phyloP scores from a whole-genome alignment of 2,329 filamentous ascomycete genomes.

The Rhytidhysteron rufulum region DNA sequence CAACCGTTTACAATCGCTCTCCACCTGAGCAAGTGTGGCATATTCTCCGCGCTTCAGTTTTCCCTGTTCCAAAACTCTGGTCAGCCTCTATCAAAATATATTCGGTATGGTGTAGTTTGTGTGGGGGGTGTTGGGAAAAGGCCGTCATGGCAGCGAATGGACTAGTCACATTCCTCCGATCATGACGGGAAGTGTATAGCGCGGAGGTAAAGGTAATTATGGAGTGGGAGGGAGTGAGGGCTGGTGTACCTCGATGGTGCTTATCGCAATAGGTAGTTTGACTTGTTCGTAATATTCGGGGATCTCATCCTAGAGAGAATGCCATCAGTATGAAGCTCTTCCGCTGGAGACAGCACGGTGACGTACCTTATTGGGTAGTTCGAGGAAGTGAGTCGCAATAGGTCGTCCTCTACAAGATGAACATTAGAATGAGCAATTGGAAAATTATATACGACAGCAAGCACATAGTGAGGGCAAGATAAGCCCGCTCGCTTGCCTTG shows the following conservation, averaged over 20 bases:
- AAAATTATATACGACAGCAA: too few relatives aligned
- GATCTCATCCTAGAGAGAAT: constrained; percentile 48
- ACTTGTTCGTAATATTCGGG: constrained; percentile 76
- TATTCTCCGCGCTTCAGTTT: constrained; percentile 70
- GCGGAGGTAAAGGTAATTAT: neutral
- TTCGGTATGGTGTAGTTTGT: too few relatives aligned
- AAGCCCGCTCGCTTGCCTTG: too few relatives aligned
- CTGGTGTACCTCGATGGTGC: constrained; percentile 62
- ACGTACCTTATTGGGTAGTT: constrained; percentile 57
- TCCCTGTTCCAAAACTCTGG: constrained; percentile 28
- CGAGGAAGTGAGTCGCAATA: constrained; percentile 72
- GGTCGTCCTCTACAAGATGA: constrained; percentile 54
- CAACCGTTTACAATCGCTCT: constrained; percentile 84
- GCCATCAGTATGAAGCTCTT: constrained; percentile 13
- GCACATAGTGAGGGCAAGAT: too few relatives aligned
- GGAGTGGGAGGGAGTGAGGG: neutral
- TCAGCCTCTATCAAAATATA: neutral
- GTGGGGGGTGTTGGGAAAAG: too few relatives aligned
- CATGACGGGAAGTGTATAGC: neutral
- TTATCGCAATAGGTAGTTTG: constrained; percentile 73
- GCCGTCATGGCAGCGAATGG: too few relatives aligned
- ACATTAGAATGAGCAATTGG: too few relatives aligned
- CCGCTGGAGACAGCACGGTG: constrained; percentile 6
- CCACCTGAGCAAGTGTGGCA: constrained; percentile 65
- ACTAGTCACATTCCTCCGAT: too few relatives aligned